A percentile compares a stretch with the other conserved stretches of the same genome.
Evolutionary conservation across 2,329 filamentous ascomycete species (phyloP).

Genomic region (Raffaelea ambrosiae): DNA sequence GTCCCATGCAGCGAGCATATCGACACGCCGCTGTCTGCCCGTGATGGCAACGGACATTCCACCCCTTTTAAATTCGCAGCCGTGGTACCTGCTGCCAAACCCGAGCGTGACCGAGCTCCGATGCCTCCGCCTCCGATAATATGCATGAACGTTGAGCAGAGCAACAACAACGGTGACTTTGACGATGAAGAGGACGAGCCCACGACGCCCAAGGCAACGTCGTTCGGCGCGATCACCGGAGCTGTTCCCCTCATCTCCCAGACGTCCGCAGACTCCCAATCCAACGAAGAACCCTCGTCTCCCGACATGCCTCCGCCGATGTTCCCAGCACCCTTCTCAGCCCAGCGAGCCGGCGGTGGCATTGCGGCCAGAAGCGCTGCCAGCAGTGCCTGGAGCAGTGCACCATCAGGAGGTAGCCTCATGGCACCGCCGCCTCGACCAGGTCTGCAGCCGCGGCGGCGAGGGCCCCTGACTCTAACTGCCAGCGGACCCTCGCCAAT

Average conservation of each 20-base stretch:
- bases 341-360: constrained; percentile 32
- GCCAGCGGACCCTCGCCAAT: constrained; percentile 10
- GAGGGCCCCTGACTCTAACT: constrained; percentile 5
- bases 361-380: constrained; percentile 4
- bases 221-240: constrained; percentile 9
- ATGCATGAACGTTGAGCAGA: not conserved
- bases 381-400: constrained; percentile 11
- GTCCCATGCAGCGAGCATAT: not conserved
- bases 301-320: constrained; percentile 7
- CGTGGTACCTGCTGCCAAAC: not conserved
- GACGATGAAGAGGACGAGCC: constrained; percentile 27
- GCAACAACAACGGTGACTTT: constrained; percentile 5
- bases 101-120: constrained; percentile 1
- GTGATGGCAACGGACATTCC: too few species aligned
- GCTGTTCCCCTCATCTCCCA: constrained; percentile 38
- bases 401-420: constrained; percentile 7
- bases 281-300: too few species aligned
- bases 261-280: too few species aligned
- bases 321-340: constrained; percentile 37
- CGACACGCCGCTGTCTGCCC: too few species aligned
- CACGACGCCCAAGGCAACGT: constrained; percentile 43
- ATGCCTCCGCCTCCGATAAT: constrained; percentile 10
- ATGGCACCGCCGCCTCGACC: constrained; percentile 23
- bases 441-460: constrained; percentile 3
- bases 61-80: too few species aligned